phyloP scores from a whole-genome alignment of 805 yeast genomes.

The Debaryomyces prosopidis region DNA sequence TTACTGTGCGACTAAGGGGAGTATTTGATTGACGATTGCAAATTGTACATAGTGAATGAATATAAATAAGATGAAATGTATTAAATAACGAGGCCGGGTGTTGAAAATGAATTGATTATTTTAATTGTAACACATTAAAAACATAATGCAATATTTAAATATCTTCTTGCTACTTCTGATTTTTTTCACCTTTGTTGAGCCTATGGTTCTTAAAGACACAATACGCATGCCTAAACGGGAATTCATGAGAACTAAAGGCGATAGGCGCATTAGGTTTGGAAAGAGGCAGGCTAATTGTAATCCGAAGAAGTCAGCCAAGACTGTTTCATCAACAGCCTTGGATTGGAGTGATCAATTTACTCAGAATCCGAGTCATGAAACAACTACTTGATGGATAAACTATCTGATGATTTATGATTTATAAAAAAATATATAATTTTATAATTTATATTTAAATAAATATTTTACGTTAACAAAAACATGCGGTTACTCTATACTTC shows the following conservation, averaged over 20 bases:
- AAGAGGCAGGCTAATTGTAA: slow-evolving; percentile 3
- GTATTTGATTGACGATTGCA: too few species aligned
- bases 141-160: not conserved
- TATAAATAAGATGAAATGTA: too few species aligned
- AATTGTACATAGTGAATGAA: too few species aligned
- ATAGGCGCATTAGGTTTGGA: not conserved
- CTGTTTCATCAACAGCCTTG: not conserved
- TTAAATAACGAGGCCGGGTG: too few species aligned
- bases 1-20: too few species aligned
- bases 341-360: not conserved
- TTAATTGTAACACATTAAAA: too few species aligned
- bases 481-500: slow-evolving; percentile 10
- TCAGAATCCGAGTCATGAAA: not conserved
- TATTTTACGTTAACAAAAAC: not conserved
- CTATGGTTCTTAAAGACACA: not conserved
- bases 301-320: not conserved
- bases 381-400: not conserved
- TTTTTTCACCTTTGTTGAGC: not conserved
- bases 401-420: not conserved
- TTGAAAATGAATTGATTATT: too few species aligned
- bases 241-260: not conserved
- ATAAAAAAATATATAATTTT: not conserved
- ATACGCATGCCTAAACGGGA: not conserved
- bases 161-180: not conserved
- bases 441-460: not conserved